Evolutionary conservation across 345 rosid genomes (phyloP), one percentile per base, ranked within the genome.

Genomic region (Citrus mangshanensis): DNA sequence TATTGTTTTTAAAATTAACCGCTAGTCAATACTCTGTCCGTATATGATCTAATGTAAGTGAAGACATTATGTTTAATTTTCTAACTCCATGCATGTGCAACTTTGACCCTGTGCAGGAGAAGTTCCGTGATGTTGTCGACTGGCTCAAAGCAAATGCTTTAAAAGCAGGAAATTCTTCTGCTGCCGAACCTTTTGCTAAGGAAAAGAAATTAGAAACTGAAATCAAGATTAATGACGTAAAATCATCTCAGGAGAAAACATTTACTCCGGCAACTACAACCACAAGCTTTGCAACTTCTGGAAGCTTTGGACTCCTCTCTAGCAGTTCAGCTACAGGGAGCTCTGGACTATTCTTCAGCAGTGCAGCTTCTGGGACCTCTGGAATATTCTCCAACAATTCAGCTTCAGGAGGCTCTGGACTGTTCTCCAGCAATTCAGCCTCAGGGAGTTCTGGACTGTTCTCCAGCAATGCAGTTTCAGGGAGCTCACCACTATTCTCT

Each of bases 111-210:
- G 16, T 65, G 82, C 85, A 93, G 99, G 98, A 87, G 76, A 91
- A 91, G 82, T 94, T 94, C 85, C 89, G 82, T 84, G 97, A 96
- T 85, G 94, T 94, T 58, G 97, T 96, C 77, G 81, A 79, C 79
- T 94, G 98, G 99, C 89, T 96, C 67, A 89, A 91, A 86, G 94
- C 84, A 82, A 93, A 90, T 86, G 79, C 86, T 46, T 85, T 34
- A 74, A 83, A 88, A 68, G 89, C 82, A 83, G 92, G 80, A 75
- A 81, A 46, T 76, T 60, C 51, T n/a, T 79, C 92, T 69, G 76
- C 87, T 38, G 68, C 84, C 72, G 91, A 82, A 74, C 73, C 88
- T 83, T 81, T 70, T 76, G 72, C 51, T 40, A 63, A 77, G 67
- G 97, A 84, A 76, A 88, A 86, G 78, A 87, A 90, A 55, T 38